Conservation (phyloP, 2,329 filamentous ascomycete genomes). For the Ophiostoma triangulosporum region DNA sequence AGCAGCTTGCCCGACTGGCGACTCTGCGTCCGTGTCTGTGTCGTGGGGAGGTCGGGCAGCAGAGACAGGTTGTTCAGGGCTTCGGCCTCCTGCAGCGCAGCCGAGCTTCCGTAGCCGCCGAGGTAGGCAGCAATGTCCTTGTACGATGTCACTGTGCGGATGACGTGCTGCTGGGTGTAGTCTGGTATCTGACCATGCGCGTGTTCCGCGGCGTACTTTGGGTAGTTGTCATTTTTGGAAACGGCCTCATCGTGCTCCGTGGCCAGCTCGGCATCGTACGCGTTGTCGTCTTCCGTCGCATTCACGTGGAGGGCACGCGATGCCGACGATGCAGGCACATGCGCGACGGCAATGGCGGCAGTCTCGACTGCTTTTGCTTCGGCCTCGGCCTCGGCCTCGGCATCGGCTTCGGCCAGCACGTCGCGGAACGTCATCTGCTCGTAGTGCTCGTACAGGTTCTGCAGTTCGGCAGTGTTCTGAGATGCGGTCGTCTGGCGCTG, state of each 20-base stretch:
- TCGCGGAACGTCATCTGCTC: conserved; percentile 41
- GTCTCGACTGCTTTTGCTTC: not conserved
- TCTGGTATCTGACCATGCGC: not conserved
- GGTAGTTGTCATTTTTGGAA: not conserved
- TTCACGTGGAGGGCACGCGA: not conserved
- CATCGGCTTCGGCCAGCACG: conserved; percentile 18
- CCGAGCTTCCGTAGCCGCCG: conserved; percentile 2
- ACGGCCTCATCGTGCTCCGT: not conserved
- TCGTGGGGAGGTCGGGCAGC: not conserved
- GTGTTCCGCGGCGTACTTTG: not conserved
- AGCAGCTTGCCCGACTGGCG: not conserved
- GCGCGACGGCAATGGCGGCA: not conserved
- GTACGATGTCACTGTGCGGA: not conserved
- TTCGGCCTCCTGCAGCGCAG: not conserved
- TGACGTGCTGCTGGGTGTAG: not conserved
- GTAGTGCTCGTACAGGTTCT: conserved; percentile 44
- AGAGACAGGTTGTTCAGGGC: not conserved
- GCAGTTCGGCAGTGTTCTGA: conserved; percentile 22
- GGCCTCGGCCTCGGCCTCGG: not conserved
- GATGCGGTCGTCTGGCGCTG: conserved; percentile 5
- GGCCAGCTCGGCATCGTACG: not conserved
- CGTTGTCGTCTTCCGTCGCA: not conserved
- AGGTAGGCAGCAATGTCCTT: conserved; percentile 8
- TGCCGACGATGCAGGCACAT: not conserved
- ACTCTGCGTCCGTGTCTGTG: not conserved